Percentiles rank a stretch among this genome's conserved stretches.
Evolutionary conservation across 371 early-diverging fungal genomes (phyloP).

Genomic region (Mucor saturninus): DNA sequence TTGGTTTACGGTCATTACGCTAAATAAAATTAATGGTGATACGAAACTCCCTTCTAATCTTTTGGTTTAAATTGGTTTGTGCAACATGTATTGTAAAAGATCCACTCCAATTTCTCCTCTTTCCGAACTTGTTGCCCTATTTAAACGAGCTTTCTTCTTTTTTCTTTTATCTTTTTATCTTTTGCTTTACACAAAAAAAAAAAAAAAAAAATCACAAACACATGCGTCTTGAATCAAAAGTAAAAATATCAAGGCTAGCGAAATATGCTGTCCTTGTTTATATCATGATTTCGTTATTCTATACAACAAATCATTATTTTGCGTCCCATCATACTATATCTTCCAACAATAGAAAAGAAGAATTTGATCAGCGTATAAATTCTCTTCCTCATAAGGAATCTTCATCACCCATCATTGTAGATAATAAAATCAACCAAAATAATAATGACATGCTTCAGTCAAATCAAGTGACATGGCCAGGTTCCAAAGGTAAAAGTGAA

Average conservation of each 20-base stretch:
- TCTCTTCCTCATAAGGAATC: neutral
- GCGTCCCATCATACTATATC: conserved; percentile 17
- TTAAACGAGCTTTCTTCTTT: conserved; percentile 1
- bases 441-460: neutral
- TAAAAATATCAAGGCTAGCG: conserved; percentile 26
- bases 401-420: neutral
- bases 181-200: conserved; percentile 5
- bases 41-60: neutral
- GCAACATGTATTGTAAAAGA: neutral
- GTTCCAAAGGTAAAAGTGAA: conserved; percentile 17
- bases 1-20: conserved; percentile 73
- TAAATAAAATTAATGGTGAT: conserved; percentile 14
- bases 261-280: conserved; percentile 28
- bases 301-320: conserved; percentile 32
- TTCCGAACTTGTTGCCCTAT: neutral
- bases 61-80: conserved; percentile 4
- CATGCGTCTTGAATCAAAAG: conserved; percentile 34
- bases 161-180: neutral
- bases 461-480: conserved; percentile 24
- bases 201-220: neutral
- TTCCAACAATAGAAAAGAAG: conserved; percentile 17
- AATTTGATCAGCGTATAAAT: conserved; percentile 7
- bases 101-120: neutral
- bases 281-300: conserved; percentile 25
- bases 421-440: conserved; percentile 9